Conservation (phyloP, 2,329 filamentous ascomycete species). For the Trichoderma arundinaceum region DNA sequence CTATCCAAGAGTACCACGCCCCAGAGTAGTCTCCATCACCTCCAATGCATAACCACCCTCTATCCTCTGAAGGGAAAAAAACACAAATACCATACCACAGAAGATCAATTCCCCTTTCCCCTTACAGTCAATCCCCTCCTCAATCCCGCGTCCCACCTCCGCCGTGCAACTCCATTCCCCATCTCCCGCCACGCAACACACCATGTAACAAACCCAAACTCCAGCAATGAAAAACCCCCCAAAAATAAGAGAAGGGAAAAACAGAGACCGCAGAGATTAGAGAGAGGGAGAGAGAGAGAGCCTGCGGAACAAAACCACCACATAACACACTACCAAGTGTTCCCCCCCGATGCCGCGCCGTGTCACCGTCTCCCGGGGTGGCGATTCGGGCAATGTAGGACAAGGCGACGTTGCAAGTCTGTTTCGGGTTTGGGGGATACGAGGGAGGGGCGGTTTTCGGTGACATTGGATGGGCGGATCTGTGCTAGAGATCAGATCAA, state of each 20-base stretch:
- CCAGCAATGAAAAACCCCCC: not conserved
- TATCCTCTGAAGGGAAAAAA: too few relatives aligned
- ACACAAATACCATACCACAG: too few relatives aligned
- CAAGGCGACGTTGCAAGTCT: constrained; percentile 28
- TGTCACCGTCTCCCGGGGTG: not conserved
- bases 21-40: too few relatives aligned
- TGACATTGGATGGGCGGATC: not conserved
- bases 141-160: constrained; percentile 26
- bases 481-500: not conserved
- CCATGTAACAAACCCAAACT: constrained; percentile 9
- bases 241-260: not conserved
- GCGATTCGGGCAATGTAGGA: constrained; percentile 13
- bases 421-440: constrained; percentile 28
- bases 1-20: too few relatives aligned
- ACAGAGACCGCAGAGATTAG: not conserved
- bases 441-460: not conserved
- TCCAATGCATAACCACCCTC: too few relatives aligned
- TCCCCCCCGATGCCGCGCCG: not conserved
- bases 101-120: not conserved
- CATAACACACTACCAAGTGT: not conserved
- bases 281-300: not conserved
- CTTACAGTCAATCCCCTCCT: not conserved
- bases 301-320: not conserved
- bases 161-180: constrained; percentile 17
- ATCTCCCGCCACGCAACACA: not conserved